Conservation (phyloP, 2,329 filamentous ascomycete genomes). For the Fusarium albosuccineum region DNA sequence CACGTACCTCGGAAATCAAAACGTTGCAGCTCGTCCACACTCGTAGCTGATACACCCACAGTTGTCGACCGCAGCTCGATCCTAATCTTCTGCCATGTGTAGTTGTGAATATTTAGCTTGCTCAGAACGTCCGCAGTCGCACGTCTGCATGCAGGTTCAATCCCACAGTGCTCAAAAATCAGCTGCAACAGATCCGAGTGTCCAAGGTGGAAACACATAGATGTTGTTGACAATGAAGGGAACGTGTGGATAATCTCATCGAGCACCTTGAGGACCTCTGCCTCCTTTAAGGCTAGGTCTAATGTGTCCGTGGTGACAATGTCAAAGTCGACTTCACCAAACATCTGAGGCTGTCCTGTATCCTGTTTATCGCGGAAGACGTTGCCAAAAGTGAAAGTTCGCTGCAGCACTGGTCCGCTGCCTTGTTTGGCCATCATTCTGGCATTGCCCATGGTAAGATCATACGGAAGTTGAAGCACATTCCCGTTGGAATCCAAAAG, state of each 20-base stretch:
- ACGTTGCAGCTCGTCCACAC: constrained; percentile 86
- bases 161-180: constrained; percentile 91
- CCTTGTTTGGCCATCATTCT: constrained; percentile 81
- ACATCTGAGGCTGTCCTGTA: constrained; percentile 84
- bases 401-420: constrained; percentile 72
- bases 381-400: constrained; percentile 87
- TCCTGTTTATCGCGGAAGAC: constrained; percentile 85
- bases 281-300: constrained; percentile 90
- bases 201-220: constrained; percentile 91
- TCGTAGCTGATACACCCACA: constrained; percentile 87
- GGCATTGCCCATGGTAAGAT: constrained; percentile 90
- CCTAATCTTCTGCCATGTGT: constrained; percentile 86
- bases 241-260: constrained; percentile 90
- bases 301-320: constrained; percentile 86
- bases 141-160: constrained; percentile 76
- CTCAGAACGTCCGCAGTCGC: constrained; percentile 86
- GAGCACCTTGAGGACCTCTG: constrained; percentile 92
- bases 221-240: constrained; percentile 76
- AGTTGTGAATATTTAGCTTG: constrained; percentile 85
- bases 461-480: constrained; percentile 93
- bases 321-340: constrained; percentile 95
- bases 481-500: constrained; percentile 86
- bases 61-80: constrained; percentile 84
- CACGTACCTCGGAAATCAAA: constrained; percentile 87
- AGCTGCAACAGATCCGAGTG: constrained; percentile 88